Conservation (phyloP, 345 rosid genomes). For the Populus euphratica region DNA sequence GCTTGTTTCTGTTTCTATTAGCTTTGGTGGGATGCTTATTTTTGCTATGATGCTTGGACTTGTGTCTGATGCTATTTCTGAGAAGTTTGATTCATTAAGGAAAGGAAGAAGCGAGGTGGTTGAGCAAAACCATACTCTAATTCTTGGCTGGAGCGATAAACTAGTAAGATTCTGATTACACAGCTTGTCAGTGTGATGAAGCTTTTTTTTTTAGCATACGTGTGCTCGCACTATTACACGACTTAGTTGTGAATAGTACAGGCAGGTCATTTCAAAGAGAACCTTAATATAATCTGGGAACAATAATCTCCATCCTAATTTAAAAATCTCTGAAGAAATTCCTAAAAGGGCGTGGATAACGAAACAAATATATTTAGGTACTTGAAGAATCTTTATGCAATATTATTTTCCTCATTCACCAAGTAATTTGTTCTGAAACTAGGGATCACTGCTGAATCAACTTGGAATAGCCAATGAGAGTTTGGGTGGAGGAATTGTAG, state of each 20-base stretch:
- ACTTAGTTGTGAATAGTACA: neutral
- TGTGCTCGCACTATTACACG: neutral
- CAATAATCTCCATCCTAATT: neutral
- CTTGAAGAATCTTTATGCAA: neutral
- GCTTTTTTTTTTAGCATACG: neutral
- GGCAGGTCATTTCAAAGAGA: neutral
- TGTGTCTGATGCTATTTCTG: conserved; percentile 71
- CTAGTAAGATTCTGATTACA: conserved; percentile 45
- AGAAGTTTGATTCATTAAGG: conserved; percentile 69
- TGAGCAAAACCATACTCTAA: conserved; percentile 64
- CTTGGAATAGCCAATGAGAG: conserved; percentile 70
- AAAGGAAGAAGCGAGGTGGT: conserved; percentile 71
- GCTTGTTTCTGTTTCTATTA: conserved; percentile 64
- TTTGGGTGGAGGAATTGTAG: conserved; percentile 71
- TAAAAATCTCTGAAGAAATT: neutral
- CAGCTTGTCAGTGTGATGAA: neutral
- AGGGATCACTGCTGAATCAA: conserved; percentile 72
- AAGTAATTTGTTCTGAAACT: conserved; percentile 15
- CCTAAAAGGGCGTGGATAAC: neutral
- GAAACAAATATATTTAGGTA: neutral
- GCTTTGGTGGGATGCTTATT: conserved; percentile 81
- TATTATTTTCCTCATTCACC: conserved; percentile 10
- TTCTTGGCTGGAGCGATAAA: conserved; percentile 86
- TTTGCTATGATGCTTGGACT: conserved; percentile 84
- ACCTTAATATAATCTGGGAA: neutral